Conservation (phyloP, 2,329 filamentous ascomycete species). For the Epichloe scottii region DNA sequence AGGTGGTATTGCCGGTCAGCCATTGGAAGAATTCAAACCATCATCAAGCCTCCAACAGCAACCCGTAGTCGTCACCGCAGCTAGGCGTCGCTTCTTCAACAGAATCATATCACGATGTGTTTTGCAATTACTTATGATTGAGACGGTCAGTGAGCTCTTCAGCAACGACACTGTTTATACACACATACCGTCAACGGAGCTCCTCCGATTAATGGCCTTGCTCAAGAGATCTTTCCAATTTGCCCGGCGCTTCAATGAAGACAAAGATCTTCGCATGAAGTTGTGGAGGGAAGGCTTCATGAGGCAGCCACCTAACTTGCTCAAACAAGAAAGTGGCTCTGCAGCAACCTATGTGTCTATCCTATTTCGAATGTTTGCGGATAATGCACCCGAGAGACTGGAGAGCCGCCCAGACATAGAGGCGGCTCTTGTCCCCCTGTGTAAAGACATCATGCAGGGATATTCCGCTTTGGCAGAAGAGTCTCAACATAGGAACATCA, state of each 20-base stretch:
- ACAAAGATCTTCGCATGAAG: constrained; percentile 87
- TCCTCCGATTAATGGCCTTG: constrained; percentile 83
- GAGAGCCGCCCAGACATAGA: constrained; percentile 75
- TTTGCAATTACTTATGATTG: constrained; percentile 95
- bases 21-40: constrained; percentile 80
- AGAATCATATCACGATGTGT: constrained; percentile 98
- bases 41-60: constrained; percentile 68
- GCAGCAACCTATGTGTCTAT: constrained; percentile 94
- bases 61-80: constrained; percentile 82
- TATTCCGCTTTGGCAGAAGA: constrained; percentile 88
- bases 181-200: constrained; percentile 79
- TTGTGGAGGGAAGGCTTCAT: constrained; percentile 98
- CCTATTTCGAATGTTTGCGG: constrained; percentile 92
- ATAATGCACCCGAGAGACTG: constrained; percentile 70
- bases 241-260: constrained; percentile 92
- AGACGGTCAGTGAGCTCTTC: constrained; percentile 97
- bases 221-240: constrained; percentile 96
- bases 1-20: constrained; percentile 21
- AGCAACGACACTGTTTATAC: constrained; percentile 92
- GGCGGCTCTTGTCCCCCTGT: constrained; percentile 82
- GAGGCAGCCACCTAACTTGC: constrained; percentile 94
- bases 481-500: constrained; percentile 90
- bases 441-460: constrained; percentile 80
- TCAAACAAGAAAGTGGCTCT: constrained; percentile 91
- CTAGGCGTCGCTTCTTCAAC: constrained; percentile 92